Evolutionary conservation across 306 rosid species (phyloP), one percentile per base, ranked within the genome.

Genomic region (Vicia faba): DNA sequence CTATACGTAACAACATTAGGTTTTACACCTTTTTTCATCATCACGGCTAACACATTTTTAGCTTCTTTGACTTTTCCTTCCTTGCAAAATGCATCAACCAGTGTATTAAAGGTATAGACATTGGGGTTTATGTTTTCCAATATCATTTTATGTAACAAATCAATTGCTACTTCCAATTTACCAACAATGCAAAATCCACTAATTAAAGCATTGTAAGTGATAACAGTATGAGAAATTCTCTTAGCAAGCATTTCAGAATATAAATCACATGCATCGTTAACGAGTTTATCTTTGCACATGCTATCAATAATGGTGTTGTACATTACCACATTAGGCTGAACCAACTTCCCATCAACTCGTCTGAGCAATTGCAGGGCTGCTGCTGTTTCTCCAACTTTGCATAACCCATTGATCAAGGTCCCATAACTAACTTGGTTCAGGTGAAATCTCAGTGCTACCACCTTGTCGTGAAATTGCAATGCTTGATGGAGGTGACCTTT

Each of bases 341-440:
- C 43, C 13, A 31, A 14, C 4, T 57, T 31, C 4, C 63, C 63
- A 7, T 57, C 63, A 31, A 57, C 11, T 33, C 13, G 44, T 25
- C 64, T 33, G 3, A 58, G 8, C 45, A 58, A 15, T 2, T 33
- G 4, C 0, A 58, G n/a, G 0, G 64, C 44, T 8, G 45, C 14
- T 33, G 4, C 4, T 15, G 44, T 33, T 33, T 31, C 4, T 58
- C 64, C 44, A 0, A 2, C 3, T 15, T 58, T 58, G n/a, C 64
- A 58, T 5, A 58, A 58, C 0, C 64, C 64, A 1, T 58, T 58
- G 26, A 58, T 58, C 64, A 58, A 58, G 0, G 44, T 58, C 8
- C 26, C 45, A 2, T 58, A 58, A 14, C 14, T 58, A 58, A 58
- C 5, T 0, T 31, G 14, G 8, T 58, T 0, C 7, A 58, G 15